Evolutionary conservation across 192 early-diverging fungal genomes (phyloP), one percentile per base, ranked within the genome.

Genomic region (Polychytrium aggregatum): DNA sequence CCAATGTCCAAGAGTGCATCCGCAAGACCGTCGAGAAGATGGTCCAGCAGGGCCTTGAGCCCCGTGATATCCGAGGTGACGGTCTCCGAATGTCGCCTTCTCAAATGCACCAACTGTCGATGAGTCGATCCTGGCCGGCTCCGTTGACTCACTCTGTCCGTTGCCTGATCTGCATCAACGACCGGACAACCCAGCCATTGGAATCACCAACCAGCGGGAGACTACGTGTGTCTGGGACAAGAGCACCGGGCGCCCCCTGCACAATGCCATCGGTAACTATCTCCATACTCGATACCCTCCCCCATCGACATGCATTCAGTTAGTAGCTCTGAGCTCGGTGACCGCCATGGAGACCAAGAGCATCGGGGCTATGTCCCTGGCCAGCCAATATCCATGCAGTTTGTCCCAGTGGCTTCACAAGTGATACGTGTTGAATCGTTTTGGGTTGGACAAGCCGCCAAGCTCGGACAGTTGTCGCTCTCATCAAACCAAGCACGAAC

Each of bases 131-230:
- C 16, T 17, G 17, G 6, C 27, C 16, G n/a, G n/a, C n/a, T n/a
- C n/a, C n/a, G n/a, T n/a, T n/a, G n/a, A n/a, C n/a, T n/a, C n/a
- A n/a, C n/a, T n/a, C n/a, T n/a, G n/a, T n/a, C n/a, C n/a, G n/a
- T n/a, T n/a, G n/a, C n/a, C n/a, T n/a, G n/a, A n/a, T n/a, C n/a
- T n/a, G n/a, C n/a, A n/a, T n/a, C n/a, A n/a, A n/a, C n/a, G n/a
- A n/a, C 2, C 10, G 18, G 35, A 61, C 38, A 41, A 57, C 20
- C 25, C n/a, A n/a, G 71, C 76, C 21, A 76, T 96, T 18, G 92
- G 92, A 1, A 84, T 96, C 50, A 96, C 92, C 16, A 96, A 92
- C 67, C 92, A 96, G 60, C 81, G 92, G 55, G 92, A 96, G 57
- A 96, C 92, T 0, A 79, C 82, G 3, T 76, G 91, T 27, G 86